Base-by-base conservation (phyloP, 1,284 basidiomycete genomes). In the Austroboletus niveus region DNA sequence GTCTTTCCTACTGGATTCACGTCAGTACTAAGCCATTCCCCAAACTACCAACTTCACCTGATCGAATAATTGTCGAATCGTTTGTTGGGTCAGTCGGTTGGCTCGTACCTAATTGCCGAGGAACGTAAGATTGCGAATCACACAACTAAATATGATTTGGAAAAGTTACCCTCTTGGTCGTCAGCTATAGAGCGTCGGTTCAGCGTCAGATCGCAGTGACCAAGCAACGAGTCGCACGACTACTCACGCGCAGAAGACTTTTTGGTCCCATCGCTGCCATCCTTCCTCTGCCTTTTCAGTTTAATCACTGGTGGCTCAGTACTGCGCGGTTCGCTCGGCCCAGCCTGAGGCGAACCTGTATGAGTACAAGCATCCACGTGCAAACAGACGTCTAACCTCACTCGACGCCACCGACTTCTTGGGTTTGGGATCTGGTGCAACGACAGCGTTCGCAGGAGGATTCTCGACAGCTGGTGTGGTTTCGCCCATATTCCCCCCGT, bases 231-330 rank as follows among this genome's bases (percentile, higher is more conserved):
- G 14, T 8, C 8, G 11, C 43, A 8, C 14, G 11, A 4, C 9
- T 34, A 52, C 62, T 48, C 39, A 68, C 63, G 2, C 9, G 49
- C 35, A 43, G 56, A 52, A 41, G 48, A 31, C 41, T 45, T 50
- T 30, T 54, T 48, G 15, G 32, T 2, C 14, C 3, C 31, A 35
- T 42, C 12, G 11, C n/a, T 31, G 5, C 34, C 60, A 43, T 52
- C 52, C 22, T 49, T 56, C 42, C 53, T 56, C 41, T 1, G 32
- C 45, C 30, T 55, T 45, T 2, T 51, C 36, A 6, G 39, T 41
- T 38, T 56, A 38, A 29, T 15, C 29, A 49, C 43, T 12, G 53
- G 42, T 17, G 47, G 29, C 17, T 36, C 55, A 32, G 8, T 10
- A 5, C 35, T 45, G 17, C 40, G 45, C 27, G 30, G 5, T 9